Evolutionary conservation across 2,329 filamentous ascomycete genomes (phyloP).

Genomic region (Lachnellula cervina): DNA sequence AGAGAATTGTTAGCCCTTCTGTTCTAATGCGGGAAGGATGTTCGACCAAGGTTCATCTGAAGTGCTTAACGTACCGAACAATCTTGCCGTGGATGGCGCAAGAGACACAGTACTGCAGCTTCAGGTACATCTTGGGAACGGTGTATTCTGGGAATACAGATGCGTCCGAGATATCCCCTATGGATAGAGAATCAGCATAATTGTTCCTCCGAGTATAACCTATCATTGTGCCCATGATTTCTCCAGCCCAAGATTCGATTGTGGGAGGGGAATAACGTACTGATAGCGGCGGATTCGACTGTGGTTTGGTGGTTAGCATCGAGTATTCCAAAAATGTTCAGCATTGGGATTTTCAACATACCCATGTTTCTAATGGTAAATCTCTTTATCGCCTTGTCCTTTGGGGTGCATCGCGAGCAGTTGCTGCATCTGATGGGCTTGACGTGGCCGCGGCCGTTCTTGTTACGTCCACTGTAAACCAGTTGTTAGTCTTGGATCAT

Average conservation of each 20-base stretch:
- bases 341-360: conserved; percentile 60
- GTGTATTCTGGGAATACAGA: conserved; percentile 99
- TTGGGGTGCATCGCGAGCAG: conserved; percentile 66
- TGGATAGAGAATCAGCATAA: conserved; percentile 11
- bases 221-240: background rate
- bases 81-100: conserved; percentile 99
- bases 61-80: conserved; percentile 79
- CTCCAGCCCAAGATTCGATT: background rate
- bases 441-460: conserved; percentile 99
- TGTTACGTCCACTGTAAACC: conserved; percentile 82
- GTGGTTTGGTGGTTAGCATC: no score
- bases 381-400: conserved; percentile 99
- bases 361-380: conserved; percentile 98
- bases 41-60: conserved; percentile 59
- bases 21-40: conserved; percentile 39
- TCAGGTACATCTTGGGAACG: conserved; percentile 99
- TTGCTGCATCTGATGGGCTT: conserved; percentile 96
- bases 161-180: conserved; percentile 99
- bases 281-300: conserved; percentile 98
- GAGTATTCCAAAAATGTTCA: no score
- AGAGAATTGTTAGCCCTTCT: conserved; percentile 26
- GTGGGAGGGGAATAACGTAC: conserved; percentile 56
- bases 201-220: background rate
- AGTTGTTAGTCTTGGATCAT: conserved; percentile 7
- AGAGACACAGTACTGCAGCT: conserved; percentile 99